Evolutionary conservation across 176 grass and related monocot species (phyloP).

Genomic region (Oryza coarctata): DNA sequence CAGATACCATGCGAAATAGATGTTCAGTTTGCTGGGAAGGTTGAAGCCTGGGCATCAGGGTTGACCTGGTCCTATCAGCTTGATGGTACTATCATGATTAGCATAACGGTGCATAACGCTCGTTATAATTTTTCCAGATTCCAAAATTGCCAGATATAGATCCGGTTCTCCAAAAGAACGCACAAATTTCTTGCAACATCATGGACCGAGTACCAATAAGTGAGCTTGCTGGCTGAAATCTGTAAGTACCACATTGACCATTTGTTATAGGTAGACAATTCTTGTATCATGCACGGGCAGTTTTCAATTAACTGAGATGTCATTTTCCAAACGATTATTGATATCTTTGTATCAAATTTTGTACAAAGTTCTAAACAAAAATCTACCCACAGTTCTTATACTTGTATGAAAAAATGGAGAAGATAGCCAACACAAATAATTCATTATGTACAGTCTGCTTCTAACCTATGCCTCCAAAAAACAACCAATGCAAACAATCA

Average conservation of each 20-base stretch:
- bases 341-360: conserved; percentile 13
- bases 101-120: conserved; percentile 19
- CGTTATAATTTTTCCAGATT: conserved; percentile 57
- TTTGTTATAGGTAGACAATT: conserved; percentile 44
- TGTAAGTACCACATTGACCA: conserved; percentile 36
- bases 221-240: conserved; percentile 68
- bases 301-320: background rate
- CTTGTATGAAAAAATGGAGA: conserved; percentile 25
- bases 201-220: conserved; percentile 89
- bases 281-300: conserved; percentile 28
- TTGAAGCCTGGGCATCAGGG: conserved; percentile 98
- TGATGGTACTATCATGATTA: conserved; percentile 1
- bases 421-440: conserved; percentile 35
- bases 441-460: conserved; percentile 64
- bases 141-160: conserved; percentile 98
- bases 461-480: conserved; percentile 62
- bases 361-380: conserved; percentile 18
- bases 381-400: background rate
- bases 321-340: conserved; percentile 13
- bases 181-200: conserved; percentile 65
- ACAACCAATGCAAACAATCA: conserved; percentile 66
- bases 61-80: too few relatives aligned
- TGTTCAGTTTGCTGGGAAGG: conserved; percentile 91
- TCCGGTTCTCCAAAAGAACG: conserved; percentile 68
- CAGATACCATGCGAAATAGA: conserved; percentile 92